Evolutionary conservation across 163 green algal genomes (phyloP).

Genomic region (Scenedesmus sp.): DNA sequence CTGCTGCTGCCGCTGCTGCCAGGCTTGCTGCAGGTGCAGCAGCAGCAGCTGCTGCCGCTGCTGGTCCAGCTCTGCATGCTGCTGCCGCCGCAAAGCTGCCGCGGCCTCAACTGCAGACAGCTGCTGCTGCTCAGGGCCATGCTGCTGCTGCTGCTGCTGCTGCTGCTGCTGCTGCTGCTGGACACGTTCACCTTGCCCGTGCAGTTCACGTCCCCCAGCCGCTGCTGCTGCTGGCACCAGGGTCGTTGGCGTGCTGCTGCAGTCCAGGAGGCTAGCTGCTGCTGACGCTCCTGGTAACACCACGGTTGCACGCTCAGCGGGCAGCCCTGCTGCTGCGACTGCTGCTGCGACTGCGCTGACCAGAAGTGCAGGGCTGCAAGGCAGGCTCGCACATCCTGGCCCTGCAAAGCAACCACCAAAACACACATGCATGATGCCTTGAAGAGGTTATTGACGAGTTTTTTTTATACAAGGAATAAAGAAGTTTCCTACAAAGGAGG

Average conservation of each 20-base stretch:
- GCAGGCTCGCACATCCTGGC: conserved; percentile 39
- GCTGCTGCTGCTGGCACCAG: neutral
- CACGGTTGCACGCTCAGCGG: neutral
- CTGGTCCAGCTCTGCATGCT: neutral
- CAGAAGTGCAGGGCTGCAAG: conserved; percentile 52
- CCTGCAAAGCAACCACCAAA: no score
- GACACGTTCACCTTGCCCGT: neutral
- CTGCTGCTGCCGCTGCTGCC: conserved; percentile 46
- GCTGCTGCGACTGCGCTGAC: conserved; percentile 5
- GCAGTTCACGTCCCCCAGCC: neutral
- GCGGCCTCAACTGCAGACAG: neutral
- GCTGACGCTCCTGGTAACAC: conserved; percentile 42
- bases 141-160: neutral
- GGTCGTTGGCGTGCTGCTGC: neutral
- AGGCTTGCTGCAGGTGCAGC: conserved; percentile 24
- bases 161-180: neutral
- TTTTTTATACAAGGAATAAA: no score
- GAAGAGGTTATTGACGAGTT: no score
- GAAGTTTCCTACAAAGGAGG: no score
- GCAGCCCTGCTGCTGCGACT: neutral
- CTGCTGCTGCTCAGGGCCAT: conserved; percentile 10
- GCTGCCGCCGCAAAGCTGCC: neutral
- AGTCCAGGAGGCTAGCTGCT: conserved; percentile 20
- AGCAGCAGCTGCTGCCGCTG: conserved; percentile 35
- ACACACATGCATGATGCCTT: no score